Percentiles rank a stretch among this genome's conserved stretches.
Conservation (phyloP, 2,329 filamentous ascomycete genomes). For the Fonsecaea monophora region DNA sequence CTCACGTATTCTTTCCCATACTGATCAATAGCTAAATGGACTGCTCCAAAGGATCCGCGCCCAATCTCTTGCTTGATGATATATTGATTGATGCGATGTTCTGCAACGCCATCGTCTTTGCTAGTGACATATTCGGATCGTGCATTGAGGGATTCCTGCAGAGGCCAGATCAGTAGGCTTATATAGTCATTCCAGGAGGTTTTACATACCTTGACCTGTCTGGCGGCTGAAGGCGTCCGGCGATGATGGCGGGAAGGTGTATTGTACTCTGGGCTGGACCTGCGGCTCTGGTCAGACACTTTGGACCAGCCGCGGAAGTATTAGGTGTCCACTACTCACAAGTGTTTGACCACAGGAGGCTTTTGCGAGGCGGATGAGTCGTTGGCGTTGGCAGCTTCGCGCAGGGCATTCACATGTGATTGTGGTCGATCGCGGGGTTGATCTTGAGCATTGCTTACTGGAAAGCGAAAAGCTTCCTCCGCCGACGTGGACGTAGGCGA, state of each 20-base stretch:
- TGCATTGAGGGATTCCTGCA: slow-evolving; percentile 87
- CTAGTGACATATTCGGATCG: slow-evolving; percentile 85
- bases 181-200: neutral
- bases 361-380: slow-evolving; percentile 25
- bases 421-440: slow-evolving; percentile 49
- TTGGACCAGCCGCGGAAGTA: neutral
- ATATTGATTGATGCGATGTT: slow-evolving; percentile 94
- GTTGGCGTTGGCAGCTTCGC: slow-evolving; percentile 44
- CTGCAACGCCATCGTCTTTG: slow-evolving; percentile 77
- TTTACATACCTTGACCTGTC: slow-evolving; percentile 65
- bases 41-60: slow-evolving; percentile 92
- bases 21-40: slow-evolving; percentile 88
- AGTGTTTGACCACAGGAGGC: slow-evolving; percentile 51
- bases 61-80: slow-evolving; percentile 93
- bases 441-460: slow-evolving; percentile 39
- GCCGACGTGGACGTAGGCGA: slow-evolving; percentile 39
- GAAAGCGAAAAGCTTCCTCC: slow-evolving; percentile 30
- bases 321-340: slow-evolving; percentile 52
- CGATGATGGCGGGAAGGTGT: slow-evolving; percentile 71
- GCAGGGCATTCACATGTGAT: slow-evolving; percentile 57
- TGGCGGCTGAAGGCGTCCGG: slow-evolving; percentile 65
- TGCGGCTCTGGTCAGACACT: slow-evolving; percentile 42
- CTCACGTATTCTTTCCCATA: slow-evolving; percentile 91
- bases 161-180: slow-evolving; percentile 19
- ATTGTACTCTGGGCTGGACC: slow-evolving; percentile 65